Conservation (phyloP, 2,329 filamentous ascomycete genomes). For the Colletotrichum godetiae region DNA sequence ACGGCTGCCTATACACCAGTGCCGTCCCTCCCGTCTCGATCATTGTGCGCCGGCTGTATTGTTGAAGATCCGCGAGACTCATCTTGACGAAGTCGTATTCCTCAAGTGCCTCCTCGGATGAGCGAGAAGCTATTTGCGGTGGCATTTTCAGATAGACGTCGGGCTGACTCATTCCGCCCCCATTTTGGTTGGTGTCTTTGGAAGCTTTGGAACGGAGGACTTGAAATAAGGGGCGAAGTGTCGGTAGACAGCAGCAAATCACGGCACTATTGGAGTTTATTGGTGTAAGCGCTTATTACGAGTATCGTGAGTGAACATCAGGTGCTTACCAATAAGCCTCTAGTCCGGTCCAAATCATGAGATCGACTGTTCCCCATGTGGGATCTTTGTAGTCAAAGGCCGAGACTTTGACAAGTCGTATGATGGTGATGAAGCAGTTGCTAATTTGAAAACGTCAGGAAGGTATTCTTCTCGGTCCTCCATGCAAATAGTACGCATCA, state of each 20-base stretch:
- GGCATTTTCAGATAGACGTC: constrained; percentile 6
- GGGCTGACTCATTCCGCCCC: not conserved
- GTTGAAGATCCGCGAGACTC: constrained; percentile 3
- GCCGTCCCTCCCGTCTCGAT: not conserved
- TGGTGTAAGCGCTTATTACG: accelerated
- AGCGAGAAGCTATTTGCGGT: constrained; percentile 4
- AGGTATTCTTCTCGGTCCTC: not conserved
- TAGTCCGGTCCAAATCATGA: constrained; percentile 32
- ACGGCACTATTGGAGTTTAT: not conserved
- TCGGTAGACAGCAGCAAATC: constrained; percentile 9
- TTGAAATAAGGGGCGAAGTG: not conserved
- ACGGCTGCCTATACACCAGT: not conserved
- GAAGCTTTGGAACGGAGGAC: not conserved
- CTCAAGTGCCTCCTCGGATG: not conserved
- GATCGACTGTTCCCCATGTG: constrained; percentile 30
- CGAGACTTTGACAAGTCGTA: constrained; percentile 23
- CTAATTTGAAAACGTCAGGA: not conserved
- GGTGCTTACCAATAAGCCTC: constrained; percentile 23
- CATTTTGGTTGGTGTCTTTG: not conserved
- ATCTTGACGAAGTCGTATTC: not conserved
- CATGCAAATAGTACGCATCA: too few relatives aligned
- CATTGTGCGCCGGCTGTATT: not conserved
- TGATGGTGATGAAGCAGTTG: constrained; percentile 31
- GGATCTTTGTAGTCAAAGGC: constrained; percentile 25
- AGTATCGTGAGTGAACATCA: too few relatives aligned